Conservation (phyloP, 2,329 filamentous ascomycete species). For the Trichoderma sp. region DNA sequence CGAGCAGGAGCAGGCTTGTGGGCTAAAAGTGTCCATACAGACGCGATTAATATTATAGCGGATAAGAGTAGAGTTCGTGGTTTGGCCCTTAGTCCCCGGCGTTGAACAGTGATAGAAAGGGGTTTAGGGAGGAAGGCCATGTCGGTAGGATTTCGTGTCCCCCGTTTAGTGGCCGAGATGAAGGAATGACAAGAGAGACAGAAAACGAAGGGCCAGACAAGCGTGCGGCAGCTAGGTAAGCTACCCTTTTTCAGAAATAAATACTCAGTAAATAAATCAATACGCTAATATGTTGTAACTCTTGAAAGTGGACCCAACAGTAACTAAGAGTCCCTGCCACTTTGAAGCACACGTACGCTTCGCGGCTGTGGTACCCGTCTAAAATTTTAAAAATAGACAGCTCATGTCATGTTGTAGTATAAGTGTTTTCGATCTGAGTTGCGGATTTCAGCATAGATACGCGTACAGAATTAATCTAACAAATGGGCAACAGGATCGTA, state of each 20-base stretch:
- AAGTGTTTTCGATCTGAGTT: neutral
- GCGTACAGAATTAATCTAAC: neutral
- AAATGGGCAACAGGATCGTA: neutral
- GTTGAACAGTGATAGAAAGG: neutral
- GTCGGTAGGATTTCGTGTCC: neutral
- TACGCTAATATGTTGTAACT: neutral
- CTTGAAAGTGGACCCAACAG: neutral
- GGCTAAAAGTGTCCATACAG: neutral
- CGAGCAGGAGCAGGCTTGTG: neutral
- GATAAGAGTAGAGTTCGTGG: neutral
- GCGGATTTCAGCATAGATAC: neutral
- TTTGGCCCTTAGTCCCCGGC: neutral
- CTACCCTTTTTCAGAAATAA: neutral
- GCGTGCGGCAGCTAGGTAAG: no score
- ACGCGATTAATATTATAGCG: neutral
- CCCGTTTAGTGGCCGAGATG: neutral
- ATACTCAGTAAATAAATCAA: neutral
- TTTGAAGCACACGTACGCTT: neutral
- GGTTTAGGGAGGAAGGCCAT: neutral
- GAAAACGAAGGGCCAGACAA: neutral
- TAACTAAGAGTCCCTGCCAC: neutral
- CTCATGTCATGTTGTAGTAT: neutral
- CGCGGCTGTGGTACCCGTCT: neutral
- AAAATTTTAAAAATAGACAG: neutral
- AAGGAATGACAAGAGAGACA: neutral